Base-by-base conservation (phyloP, 2,329 filamentous ascomycete genomes). In the Diaporthe batatas region DNA sequence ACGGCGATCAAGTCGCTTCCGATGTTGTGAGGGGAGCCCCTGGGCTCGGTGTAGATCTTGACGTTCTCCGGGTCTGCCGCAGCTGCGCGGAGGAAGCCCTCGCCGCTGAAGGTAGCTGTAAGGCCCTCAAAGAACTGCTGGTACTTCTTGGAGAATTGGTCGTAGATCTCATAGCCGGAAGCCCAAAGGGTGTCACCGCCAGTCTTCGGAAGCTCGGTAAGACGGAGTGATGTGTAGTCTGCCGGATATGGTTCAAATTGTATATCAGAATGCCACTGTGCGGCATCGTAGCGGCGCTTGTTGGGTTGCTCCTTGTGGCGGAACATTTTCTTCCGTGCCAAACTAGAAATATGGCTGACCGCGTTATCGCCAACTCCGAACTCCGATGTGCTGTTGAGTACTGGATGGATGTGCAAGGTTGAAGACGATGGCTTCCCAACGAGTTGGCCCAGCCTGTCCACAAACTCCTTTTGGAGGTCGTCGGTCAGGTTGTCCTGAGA, bases 151-250 rank as follows among this genome's bases (percentile, higher is more conserved):
- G 85, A 87, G 57, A 90, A 82, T 6, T 88, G 84, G 76, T 91
- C 89, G 71, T 89, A 91, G 21, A 90, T 77, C 69, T 91, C 89
- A 75, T 91, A 91, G 1, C 88, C 89, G 0, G 87, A 90, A 0
- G 89, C 89, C 89, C 89, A 91, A 7, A 91, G 84, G 16, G 90
- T 90, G 77, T 91, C 88, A 29, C 89, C 86, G 8, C 89, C 89
- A 0, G 86, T 89, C 57, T 83, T 82, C 0, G 90, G 90, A 0
- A 91, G 80, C 65, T 88, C 81, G 3, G 85, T 86, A 1, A 92
- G 81, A 39, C 89, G 86, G n/a, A 93, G 82, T 34, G 86, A 87
- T 0, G 90, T 87, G 77, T 91, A 92, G 77, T 92, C 90, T 1
- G 86, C 85, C 0, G 90, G 89, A 0, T 87, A 83, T 1, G 85